Conservation (phyloP, 1,284 basidiomycete genomes). For the Sphagnurus paluster region DNA sequence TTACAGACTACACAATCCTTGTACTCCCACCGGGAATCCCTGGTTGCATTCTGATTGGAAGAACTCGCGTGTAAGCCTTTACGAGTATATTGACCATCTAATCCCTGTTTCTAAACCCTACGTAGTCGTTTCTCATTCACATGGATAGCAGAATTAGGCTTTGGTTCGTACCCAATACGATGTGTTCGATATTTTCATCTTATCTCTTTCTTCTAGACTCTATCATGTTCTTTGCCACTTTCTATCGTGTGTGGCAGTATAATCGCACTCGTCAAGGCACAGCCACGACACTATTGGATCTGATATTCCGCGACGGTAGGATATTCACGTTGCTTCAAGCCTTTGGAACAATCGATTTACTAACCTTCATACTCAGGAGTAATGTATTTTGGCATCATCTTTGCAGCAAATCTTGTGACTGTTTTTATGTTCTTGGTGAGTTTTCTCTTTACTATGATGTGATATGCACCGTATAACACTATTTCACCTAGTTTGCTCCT, state of each 20-base stretch:
- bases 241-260: slow-evolving; percentile 24
- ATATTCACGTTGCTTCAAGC: not conserved
- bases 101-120: not conserved
- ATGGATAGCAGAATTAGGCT: slow-evolving; percentile 35
- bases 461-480: too few species aligned
- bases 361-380: too few species aligned
- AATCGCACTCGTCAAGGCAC: slow-evolving; percentile 20
- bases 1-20: slow-evolving; percentile 32
- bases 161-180: too few species aligned
- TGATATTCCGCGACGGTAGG: slow-evolving; percentile 34
- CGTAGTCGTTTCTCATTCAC: slow-evolving; percentile 33
- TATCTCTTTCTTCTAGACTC: slow-evolving; percentile 24
- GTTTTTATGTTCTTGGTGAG: slow-evolving; percentile 32
- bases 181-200: too few species aligned
- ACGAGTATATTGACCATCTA: not conserved
- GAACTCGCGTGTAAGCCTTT: slow-evolving; percentile 20
- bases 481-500: slow-evolving; percentile 28
- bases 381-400: slow-evolving; percentile 33
- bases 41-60: slow-evolving; percentile 35
- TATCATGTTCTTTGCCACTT: slow-evolving; percentile 30
- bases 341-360: too few species aligned
- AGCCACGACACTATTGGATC: slow-evolving; percentile 22
- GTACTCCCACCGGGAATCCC: slow-evolving; percentile 30
- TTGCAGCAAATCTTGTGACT: slow-evolving; percentile 29
- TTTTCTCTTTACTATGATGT: not conserved